These are phyloP conservation scores for Phytophthora agathidicida DNA, from an alignment of 352 stramenopile species.

Conservation along the genomic window DNA sequence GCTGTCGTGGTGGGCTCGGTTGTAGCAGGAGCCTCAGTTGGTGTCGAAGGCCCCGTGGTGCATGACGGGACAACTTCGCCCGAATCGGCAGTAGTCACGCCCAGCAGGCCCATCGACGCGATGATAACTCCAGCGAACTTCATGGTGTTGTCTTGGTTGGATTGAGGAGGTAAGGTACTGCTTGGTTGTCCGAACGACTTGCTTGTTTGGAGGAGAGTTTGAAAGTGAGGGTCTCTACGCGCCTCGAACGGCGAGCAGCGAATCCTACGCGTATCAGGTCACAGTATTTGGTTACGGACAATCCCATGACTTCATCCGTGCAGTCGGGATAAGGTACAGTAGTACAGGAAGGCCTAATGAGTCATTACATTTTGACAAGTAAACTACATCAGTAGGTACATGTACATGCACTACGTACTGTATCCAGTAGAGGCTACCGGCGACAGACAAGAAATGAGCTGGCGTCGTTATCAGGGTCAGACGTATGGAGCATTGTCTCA, in stretches of 20 bases:
- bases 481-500: slow-evolving; percentile 10
- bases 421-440: too few relatives aligned
- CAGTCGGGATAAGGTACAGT: slow-evolving; percentile 29
- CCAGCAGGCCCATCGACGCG: slow-evolving; percentile 20
- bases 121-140: slow-evolving; percentile 19
- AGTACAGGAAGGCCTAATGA: too few relatives aligned
- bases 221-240: slow-evolving; percentile 24
- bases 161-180: background rate
- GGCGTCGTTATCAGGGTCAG: background rate
- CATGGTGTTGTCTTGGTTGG: slow-evolving; percentile 18
- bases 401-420: too few relatives aligned
- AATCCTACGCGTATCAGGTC: too few relatives aligned
- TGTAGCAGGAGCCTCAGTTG: too few relatives aligned
- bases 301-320: slow-evolving; percentile 13
- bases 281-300: slow-evolving; percentile 4
- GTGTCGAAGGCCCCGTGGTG: slow-evolving; percentile 14
- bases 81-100: slow-evolving; percentile 15
- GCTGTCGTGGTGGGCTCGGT: too few relatives aligned
- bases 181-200: too few relatives aligned
- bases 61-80: slow-evolving; percentile 13
- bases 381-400: slow-evolving; percentile 20
- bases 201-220: slow-evolving; percentile 12
- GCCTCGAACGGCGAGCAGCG: background rate
- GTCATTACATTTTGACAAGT: slow-evolving; percentile 1
- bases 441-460: too few relatives aligned